Conservation (phyloP, 768 basidiomycete genomes). For the Mycena galericulata region DNA sequence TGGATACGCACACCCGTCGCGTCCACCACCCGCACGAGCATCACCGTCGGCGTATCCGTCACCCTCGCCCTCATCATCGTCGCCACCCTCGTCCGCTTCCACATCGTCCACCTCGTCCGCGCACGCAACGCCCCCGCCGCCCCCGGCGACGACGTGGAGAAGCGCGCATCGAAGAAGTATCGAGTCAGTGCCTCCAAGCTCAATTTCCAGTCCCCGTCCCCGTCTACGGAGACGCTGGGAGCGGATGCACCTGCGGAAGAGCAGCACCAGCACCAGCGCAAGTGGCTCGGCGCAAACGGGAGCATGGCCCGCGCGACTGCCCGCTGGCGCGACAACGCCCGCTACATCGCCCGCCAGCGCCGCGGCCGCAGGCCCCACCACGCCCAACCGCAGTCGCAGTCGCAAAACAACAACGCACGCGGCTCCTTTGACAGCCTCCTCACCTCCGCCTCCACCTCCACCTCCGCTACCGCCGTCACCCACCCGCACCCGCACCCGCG, state of each 20-base stretch:
- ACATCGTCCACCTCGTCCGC: conserved; percentile 47
- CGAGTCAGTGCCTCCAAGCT: no score
- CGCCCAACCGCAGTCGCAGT: conserved; percentile 43
- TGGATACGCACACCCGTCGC: conserved; percentile 52
- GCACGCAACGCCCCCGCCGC: conserved; percentile 53
- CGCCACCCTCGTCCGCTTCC: conserved; percentile 68
- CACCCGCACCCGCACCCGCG: no score
- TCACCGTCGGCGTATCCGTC: conserved; percentile 70
- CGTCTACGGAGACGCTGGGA: no score
- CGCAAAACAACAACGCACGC: conserved; percentile 21
- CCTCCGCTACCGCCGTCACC: no score
- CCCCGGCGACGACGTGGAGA: conserved; percentile 57
- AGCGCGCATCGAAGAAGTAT: conserved; percentile 64
- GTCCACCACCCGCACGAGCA: conserved; percentile 51
- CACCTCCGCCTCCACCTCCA: no score
- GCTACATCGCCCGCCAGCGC: conserved; percentile 70
- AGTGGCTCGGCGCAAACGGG: no score
- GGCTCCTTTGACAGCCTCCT: neutral
- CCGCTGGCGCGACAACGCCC: conserved; percentile 75
- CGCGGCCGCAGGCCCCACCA: conserved; percentile 54
- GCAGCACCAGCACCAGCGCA: conserved; percentile 67
- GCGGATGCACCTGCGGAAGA: conserved; percentile 57
- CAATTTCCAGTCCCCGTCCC: no score
- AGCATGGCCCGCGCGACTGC: conserved; percentile 73
- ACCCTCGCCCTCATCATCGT: conserved; percentile 72